These are phyloP conservation scores for Nigrospora oryzae DNA, from an alignment of 2,329 filamentous ascomycete species.

Conservation along the genomic window DNA sequence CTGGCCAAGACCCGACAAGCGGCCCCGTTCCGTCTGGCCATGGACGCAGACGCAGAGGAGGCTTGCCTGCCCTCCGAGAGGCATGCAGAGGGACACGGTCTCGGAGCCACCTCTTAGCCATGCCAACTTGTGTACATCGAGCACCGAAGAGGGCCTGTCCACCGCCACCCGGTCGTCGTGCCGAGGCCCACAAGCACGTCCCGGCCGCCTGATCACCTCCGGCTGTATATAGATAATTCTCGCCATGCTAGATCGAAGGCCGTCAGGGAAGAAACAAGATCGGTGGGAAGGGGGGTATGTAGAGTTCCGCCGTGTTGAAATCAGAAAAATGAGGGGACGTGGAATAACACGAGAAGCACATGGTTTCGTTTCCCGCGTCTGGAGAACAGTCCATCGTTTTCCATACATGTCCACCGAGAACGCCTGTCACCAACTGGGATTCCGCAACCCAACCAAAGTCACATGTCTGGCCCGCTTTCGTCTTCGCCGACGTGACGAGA, in stretches of 20 bases:
- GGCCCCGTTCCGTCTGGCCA: conserved; percentile 2
- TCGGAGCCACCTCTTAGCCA: too few relatives aligned
- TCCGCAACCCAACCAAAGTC: conserved; percentile 18
- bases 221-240: too few relatives aligned
- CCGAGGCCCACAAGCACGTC: too few relatives aligned
- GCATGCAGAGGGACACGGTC: too few relatives aligned
- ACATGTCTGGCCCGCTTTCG: conserved; percentile 11
- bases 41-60: neutral
- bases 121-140: too few relatives aligned
- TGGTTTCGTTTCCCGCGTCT: conserved; percentile 12
- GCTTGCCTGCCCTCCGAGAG: too few relatives aligned
- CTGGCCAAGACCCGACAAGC: neutral
- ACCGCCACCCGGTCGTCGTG: too few relatives aligned
- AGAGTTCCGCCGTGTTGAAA: conserved; percentile 5
- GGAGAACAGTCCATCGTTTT: conserved; percentile 13
- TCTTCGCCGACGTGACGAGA: conserved; percentile 4
- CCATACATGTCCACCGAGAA: conserved; percentile 22
- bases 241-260: conserved; percentile 2
- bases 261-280: conserved; percentile 6
- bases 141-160: too few relatives aligned
- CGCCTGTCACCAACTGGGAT: conserved; percentile 11
- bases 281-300: conserved; percentile 13
- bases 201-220: too few relatives aligned
- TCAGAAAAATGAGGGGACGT: conserved; percentile 14
- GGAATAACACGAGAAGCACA: conserved; percentile 16